A percentile compares a stretch with the other conserved stretches of the same genome.
These are phyloP conservation scores for Zymoseptoria ardabiliae DNA, from an alignment of 2,329 filamentous ascomycete genomes.

Conservation along the genomic window DNA sequence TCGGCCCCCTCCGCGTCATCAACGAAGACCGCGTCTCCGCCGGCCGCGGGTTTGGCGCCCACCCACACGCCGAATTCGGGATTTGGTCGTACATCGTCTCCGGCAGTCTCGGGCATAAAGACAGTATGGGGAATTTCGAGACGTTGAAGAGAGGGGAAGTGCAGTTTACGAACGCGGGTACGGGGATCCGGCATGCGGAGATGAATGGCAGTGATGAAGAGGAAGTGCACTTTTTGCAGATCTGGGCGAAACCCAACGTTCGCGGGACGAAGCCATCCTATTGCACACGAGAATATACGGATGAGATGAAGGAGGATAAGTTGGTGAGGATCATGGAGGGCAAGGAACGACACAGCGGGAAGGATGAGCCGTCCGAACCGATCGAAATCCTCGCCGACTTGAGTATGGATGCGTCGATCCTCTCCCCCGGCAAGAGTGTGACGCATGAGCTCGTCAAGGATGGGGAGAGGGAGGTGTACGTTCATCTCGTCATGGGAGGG, in stretches of 20 bases:
- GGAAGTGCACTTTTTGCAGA: constrained; percentile 78
- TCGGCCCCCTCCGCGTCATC: constrained; percentile 72
- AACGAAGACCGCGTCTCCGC: constrained; percentile 80
- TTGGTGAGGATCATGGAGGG: constrained; percentile 73
- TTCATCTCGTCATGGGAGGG: constrained; percentile 68
- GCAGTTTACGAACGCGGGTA: constrained; percentile 85
- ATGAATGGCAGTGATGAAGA: constrained; percentile 66
- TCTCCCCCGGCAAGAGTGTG: constrained; percentile 58
- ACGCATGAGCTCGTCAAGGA: constrained; percentile 64
- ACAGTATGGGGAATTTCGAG: constrained; percentile 65
- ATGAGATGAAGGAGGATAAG: constrained; percentile 62
- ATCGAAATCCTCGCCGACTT: constrained; percentile 83
- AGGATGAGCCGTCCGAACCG: constrained; percentile 59
- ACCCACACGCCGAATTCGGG: constrained; percentile 78
- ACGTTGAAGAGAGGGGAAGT: constrained; percentile 76
- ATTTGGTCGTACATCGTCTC: constrained; percentile 85
- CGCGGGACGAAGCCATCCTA: constrained; percentile 65
- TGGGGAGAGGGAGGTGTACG: constrained; percentile 63
- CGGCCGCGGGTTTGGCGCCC: constrained; percentile 72
- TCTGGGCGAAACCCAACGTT: constrained; percentile 78
- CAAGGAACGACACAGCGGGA: constrained; percentile 55
- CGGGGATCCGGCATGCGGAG: constrained; percentile 71
- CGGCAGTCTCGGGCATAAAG: constrained; percentile 80
- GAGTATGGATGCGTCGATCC: constrained; percentile 71
- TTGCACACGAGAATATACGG: constrained; percentile 64